phyloP scores from a whole-genome alignment of 2,329 filamentous ascomycete species.

The Cladorrhinum sp. region DNA sequence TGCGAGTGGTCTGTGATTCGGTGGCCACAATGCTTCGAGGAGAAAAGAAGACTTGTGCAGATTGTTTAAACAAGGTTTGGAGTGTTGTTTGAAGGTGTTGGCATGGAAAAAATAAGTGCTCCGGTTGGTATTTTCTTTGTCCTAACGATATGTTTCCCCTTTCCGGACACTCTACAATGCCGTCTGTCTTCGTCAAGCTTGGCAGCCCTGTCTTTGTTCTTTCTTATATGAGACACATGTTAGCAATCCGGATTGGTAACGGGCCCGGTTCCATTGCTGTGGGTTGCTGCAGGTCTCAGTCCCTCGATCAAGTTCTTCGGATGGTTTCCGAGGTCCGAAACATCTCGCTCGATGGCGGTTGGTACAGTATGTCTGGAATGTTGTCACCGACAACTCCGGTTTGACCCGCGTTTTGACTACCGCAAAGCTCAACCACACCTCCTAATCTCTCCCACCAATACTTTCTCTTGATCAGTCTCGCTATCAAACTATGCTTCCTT shows the following conservation, averaged over 20 bases:
- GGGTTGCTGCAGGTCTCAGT: background rate
- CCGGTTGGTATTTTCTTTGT: background rate
- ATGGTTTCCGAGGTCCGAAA: too few relatives aligned
- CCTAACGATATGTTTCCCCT: background rate
- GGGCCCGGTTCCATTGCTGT: background rate
- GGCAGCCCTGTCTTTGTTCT: background rate
- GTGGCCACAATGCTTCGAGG: too few relatives aligned
- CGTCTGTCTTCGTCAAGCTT: background rate
- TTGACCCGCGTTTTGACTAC: background rate
- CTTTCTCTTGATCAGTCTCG: conserved; percentile 10
- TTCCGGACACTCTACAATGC: background rate
- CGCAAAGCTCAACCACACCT: background rate
- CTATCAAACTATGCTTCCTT: background rate
- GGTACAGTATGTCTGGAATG: too few relatives aligned
- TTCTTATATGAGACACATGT: background rate
- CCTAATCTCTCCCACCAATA: conserved; percentile 18
- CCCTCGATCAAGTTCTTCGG: too few relatives aligned
- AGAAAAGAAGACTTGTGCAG: too few relatives aligned
- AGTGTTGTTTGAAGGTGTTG: background rate
- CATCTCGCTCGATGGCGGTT: too few relatives aligned
- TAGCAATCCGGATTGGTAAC: background rate
- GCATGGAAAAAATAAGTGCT: background rate
- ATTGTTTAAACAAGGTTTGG: background rate
- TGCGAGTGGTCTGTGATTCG: too few relatives aligned
- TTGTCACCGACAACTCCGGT: background rate